Conservation (phyloP, 1,284 basidiomycete species). For the Trametes polyzona region DNA sequence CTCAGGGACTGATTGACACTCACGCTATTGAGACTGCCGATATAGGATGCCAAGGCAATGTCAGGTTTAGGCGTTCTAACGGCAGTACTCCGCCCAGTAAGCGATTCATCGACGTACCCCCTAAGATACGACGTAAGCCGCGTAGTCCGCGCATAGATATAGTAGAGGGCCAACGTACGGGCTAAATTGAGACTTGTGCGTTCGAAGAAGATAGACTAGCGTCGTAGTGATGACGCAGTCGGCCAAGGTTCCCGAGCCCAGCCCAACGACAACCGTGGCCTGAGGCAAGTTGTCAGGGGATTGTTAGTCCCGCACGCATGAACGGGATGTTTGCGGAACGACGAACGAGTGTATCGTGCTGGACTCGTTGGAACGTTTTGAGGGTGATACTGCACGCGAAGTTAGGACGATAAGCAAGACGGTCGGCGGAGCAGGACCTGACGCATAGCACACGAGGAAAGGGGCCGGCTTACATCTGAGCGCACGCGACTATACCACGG, state of each 20-base stretch:
- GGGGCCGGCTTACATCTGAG: no score
- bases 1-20: not conserved
- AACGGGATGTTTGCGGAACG: not conserved
- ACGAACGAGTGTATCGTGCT: not conserved
- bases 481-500: no score
- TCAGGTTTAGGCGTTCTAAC: no score
- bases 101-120: no score
- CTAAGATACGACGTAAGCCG: not conserved
- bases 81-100: not conserved
- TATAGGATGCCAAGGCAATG: not conserved
- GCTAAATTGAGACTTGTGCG: constrained; percentile 19
- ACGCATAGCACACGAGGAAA: not conserved
- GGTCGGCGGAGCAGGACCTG: no score
- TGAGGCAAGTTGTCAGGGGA: no score
- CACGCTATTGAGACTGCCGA: constrained; percentile 12
- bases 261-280: constrained; percentile 10
- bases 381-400: not conserved
- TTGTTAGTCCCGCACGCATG: not conserved
- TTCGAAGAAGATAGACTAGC: constrained; percentile 17
- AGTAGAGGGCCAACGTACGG: not conserved
- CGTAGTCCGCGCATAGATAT: no score
- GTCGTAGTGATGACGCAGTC: constrained; percentile 22
- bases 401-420: no score
- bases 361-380: not conserved
- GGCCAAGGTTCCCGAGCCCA: constrained; percentile 19